Conservation (phyloP, 2,329 filamentous ascomycete species). For the Fusarium sp. region DNA sequence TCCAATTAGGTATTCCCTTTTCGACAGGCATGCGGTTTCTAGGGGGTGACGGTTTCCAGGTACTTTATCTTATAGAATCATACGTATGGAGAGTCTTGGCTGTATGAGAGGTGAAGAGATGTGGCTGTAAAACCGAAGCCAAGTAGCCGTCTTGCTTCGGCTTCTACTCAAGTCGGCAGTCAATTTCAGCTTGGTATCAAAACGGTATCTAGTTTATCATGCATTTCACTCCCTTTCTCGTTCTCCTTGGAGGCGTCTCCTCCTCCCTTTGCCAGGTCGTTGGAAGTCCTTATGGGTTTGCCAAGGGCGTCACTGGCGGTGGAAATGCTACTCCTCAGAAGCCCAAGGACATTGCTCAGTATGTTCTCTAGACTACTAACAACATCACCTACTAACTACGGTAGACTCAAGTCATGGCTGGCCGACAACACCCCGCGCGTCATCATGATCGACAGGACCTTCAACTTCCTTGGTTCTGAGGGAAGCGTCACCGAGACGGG, state of each 20-base stretch:
- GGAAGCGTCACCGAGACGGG: slow-evolving; percentile 32
- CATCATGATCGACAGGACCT: slow-evolving; percentile 50
- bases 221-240: neutral
- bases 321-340: neutral
- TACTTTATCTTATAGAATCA: too few relatives aligned
- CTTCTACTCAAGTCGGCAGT: neutral
- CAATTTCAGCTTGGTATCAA: neutral
- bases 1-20: too few relatives aligned
- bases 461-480: slow-evolving; percentile 40
- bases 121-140: neutral
- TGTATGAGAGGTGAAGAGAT: neutral
- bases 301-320: neutral
- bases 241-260: neutral
- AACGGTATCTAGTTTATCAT: neutral
- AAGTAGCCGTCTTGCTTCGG: neutral
- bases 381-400: neutral
- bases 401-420: neutral
- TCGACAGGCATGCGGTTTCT: too few relatives aligned
- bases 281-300: neutral
- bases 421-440: slow-evolving; percentile 40
- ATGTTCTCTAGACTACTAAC: neutral
- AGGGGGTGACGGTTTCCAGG: too few relatives aligned
- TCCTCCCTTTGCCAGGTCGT: neutral
- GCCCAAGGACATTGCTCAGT: slow-evolving; percentile 3
- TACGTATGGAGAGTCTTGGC: neutral